Evolutionary conservation across 495 filamentous ascomycete species (phyloP), one percentile per base, ranked within the genome.

Genomic region (Aeminium ludgeri): DNA sequence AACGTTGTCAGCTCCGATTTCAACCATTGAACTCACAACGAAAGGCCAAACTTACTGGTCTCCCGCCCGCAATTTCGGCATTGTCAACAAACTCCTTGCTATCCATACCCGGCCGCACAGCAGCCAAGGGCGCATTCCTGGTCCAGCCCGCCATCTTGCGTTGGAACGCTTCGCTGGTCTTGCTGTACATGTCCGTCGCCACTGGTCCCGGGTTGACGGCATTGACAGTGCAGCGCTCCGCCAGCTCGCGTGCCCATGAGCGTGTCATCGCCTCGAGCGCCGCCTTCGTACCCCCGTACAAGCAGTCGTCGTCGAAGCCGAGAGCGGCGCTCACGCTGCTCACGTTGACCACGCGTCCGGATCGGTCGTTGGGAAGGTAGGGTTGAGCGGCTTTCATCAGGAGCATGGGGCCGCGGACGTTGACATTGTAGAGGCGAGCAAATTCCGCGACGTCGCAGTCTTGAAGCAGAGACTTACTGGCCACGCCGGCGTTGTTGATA

Each of bases 221-320:
- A 55, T 93, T 95, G 29, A 92, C 84, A 0, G 86, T 95, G 0
- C 68, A 70, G 6, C 74, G 63, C 55, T 89, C 78, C 2, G 73
- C 65, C 28, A 95, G 62, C 60, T 95, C 86, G 15, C 82, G 68
- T 0, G 76, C 65, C 86, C 86, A 95, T 1, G 81, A 85, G 7
- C 86, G 67, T 10, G 85, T 92, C 85, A 93, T 89, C n/a, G 79
- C 71, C 47, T 95, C 86, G 25, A 93, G 51, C 0, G 86, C 86
- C 0, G 80, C 85, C 59, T 95, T 95, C 48, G 78, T 87, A 2
- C 84, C 85, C 30, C 80, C 82, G 54, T 93, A 95, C 25, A 92
- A 73, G 6, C 70, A 70, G 58, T 89, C 81, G 5, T 65, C 69
- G 2, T 64, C 54, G 59, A 82, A 83, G 0, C 86, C 84, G 10